A percentile compares a stretch with the other conserved stretches of the same genome.
Conservation (phyloP, 768 basidiomycete species). For the Rubroboletus pulcherrimus region DNA sequence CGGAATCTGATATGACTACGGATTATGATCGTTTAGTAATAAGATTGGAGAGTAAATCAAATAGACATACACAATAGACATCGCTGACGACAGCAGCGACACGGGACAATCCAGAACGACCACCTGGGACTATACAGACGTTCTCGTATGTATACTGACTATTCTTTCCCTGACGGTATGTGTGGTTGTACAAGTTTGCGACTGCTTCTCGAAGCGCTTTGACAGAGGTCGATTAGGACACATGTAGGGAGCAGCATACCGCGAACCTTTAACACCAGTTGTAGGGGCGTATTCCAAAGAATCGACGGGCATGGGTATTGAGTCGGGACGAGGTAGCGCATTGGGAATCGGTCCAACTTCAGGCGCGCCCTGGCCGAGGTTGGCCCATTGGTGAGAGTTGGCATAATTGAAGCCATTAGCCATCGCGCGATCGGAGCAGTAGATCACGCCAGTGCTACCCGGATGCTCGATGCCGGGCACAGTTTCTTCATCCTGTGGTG, state of each 20-base stretch:
- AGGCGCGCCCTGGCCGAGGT: conserved; percentile 89
- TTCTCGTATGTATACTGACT: conserved; percentile 92
- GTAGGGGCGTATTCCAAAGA: conserved; percentile 90
- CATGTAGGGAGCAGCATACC: background rate
- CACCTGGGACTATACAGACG: conserved; percentile 92
- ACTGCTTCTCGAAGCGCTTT: conserved; percentile 83
- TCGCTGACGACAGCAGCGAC: conserved; percentile 90
- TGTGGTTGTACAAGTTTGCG: conserved; percentile 83
- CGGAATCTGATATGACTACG: conserved; percentile 81
- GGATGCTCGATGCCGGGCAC: conserved; percentile 86
- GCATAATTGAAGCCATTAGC: conserved; percentile 89
- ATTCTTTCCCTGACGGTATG: conserved; percentile 74
- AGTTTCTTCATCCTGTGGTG: conserved; percentile 73
- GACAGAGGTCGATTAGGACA: conserved; percentile 2
- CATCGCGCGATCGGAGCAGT: conserved; percentile 92
- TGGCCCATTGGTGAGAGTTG: conserved; percentile 76
- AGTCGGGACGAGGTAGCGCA: conserved; percentile 61
- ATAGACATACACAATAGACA: conserved; percentile 65
- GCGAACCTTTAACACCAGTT: conserved; percentile 77
- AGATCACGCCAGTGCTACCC: conserved; percentile 63
- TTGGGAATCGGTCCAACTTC: conserved; percentile 83
- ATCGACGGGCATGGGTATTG: conserved; percentile 64
- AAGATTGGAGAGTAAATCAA: background rate
- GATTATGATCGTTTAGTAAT: background rate
- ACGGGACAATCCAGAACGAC: conserved; percentile 84